These are phyloP conservation scores for Cucumis sativus DNA, from an alignment of 306 rosid species.

Conservation along the genomic window DNA sequence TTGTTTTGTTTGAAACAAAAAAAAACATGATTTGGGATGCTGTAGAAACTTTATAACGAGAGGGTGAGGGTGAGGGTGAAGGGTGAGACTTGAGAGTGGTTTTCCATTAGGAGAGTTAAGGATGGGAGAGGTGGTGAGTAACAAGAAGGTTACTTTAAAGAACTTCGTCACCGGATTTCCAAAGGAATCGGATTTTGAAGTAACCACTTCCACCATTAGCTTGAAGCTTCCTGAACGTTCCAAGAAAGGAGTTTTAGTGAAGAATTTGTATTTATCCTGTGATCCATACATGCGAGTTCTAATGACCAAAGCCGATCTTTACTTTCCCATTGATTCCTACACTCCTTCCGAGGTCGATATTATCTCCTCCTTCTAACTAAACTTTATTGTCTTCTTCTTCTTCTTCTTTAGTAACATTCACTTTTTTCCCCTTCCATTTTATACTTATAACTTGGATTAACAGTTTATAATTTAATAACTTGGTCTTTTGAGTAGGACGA, in stretches of 20 bases:
- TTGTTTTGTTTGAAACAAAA: too few species aligned
- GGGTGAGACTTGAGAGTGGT: neutral
- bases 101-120: neutral
- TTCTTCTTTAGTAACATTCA: too few species aligned
- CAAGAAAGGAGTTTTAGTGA: conserved; percentile 10
- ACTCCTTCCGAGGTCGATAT: neutral
- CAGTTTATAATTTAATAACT: too few species aligned
- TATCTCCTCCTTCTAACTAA: too few species aligned
- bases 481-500: too few species aligned
- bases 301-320: conserved; percentile 10
- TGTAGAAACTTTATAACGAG: too few species aligned
- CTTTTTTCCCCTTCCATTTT: too few species aligned
- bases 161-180: conserved; percentile 20
- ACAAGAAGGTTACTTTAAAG: conserved; percentile 21
- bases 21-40: too few species aligned
- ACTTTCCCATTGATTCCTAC: neutral
- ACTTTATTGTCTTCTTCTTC: too few species aligned
- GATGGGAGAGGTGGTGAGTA: conserved; percentile 21
- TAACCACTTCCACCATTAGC: neutral
- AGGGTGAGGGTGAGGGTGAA: neutral
- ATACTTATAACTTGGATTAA: too few species aligned
- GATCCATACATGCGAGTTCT: conserved; percentile 21
- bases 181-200: conserved; percentile 19
- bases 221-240: conserved; percentile 23
- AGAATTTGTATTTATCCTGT: conserved; percentile 7